Conservation (phyloP, 2,329 filamentous ascomycete genomes). For the Penicillium sclerotiorum region DNA sequence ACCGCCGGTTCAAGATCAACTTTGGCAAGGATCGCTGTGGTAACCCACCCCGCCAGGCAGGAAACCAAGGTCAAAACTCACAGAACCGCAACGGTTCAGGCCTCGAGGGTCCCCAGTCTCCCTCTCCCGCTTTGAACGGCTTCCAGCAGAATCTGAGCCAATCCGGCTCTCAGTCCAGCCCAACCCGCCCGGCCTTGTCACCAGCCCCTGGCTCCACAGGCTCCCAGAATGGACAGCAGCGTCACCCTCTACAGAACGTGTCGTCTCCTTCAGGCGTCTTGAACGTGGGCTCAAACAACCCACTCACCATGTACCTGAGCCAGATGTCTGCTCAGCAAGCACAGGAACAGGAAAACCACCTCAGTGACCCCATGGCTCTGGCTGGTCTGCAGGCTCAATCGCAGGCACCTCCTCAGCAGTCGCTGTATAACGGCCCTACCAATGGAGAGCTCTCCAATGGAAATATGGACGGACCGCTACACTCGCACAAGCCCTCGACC, state of each 20-base stretch:
- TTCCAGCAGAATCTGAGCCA: conserved; percentile 58
- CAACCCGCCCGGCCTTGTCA: conserved; percentile 57
- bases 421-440: conserved; percentile 75
- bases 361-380: conserved; percentile 47
- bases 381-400: conserved; percentile 63
- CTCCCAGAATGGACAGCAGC: conserved; percentile 58
- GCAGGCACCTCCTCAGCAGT: conserved; percentile 70
- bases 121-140: conserved; percentile 58
- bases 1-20: conserved; percentile 99
- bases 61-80: conserved; percentile 54
- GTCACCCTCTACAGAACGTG: conserved; percentile 59
- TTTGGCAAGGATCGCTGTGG: conserved; percentile 98
- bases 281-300: conserved; percentile 79
- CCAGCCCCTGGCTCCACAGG: conserved; percentile 58
- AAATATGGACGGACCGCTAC: conserved; percentile 49
- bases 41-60: conserved; percentile 88
- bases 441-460: conserved; percentile 63
- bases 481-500: conserved; percentile 53
- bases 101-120: conserved; percentile 58
- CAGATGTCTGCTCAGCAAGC: conserved; percentile 65
- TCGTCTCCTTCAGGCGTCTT: conserved; percentile 71
- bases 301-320: conserved; percentile 88
- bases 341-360: conserved; percentile 66
- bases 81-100: conserved; percentile 64
- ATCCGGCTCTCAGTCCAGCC: conserved; percentile 61